A percentile compares a stretch with the other conserved stretches of the same genome.
These are phyloP conservation scores for Pichia nanzhaoensis DNA, from an alignment of 805 yeast species.

Conservation along the genomic window DNA sequence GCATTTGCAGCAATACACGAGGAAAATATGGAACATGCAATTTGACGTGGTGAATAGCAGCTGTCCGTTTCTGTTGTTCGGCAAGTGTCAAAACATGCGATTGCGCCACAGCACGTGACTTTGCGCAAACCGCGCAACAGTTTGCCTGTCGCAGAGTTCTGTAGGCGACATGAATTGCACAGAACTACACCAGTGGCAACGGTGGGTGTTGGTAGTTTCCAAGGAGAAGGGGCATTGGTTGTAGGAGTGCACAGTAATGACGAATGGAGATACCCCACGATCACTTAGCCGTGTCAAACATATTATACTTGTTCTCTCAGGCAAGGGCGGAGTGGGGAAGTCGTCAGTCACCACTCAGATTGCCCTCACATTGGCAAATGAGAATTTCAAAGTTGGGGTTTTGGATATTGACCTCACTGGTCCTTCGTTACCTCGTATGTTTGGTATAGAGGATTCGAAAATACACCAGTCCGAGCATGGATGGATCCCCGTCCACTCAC, in stretches of 20 bases:
- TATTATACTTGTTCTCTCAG: conserved; percentile 76
- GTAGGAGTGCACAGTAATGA: conserved; percentile 1
- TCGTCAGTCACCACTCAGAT: conserved; percentile 93
- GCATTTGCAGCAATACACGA: too few relatives aligned
- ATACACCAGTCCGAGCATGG: conserved; percentile 85
- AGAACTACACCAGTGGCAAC: too few relatives aligned
- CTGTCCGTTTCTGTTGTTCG: too few relatives aligned
- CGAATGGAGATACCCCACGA: conserved; percentile 22
- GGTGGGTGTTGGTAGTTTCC: too few relatives aligned
- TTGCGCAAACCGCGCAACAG: conserved; percentile 2
- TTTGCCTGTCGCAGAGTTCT: too few relatives aligned
- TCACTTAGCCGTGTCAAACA: conserved; percentile 52
- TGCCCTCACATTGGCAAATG: conserved; percentile 68
- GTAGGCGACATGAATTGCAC: too few relatives aligned
- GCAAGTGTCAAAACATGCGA: too few relatives aligned
- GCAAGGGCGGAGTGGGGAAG: conserved; percentile 97
- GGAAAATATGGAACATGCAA: too few relatives aligned
- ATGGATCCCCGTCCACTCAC: conserved; percentile 81
- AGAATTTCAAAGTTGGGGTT: conserved; percentile 84
- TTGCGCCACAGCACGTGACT: background rate
- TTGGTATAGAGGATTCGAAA: conserved; percentile 76
- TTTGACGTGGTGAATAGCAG: too few relatives aligned
- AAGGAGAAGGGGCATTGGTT: too few relatives aligned
- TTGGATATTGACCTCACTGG: conserved; percentile 94
- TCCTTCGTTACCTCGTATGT: conserved; percentile 94